Base-by-base conservation (phyloP, 2,329 filamentous ascomycete genomes). In the Anisogramma anomala region DNA sequence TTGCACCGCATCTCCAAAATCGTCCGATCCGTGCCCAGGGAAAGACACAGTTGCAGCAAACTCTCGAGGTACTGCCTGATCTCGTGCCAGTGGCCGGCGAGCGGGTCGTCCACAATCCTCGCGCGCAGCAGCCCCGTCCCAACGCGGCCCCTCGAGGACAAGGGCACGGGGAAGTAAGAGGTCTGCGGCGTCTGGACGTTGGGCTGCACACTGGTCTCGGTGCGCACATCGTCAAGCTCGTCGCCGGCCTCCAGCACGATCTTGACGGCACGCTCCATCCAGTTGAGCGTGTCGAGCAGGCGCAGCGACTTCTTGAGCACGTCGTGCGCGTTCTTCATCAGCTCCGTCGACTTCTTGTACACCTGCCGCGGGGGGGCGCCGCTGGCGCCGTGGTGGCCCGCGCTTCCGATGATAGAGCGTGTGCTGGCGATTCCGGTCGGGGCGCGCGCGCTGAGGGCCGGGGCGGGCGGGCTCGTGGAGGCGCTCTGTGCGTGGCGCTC, bases 261-360 rank as follows among this genome's bases (percentile, higher is more conserved):
- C 47, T 65, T 65, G 25, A 67, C 51, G 1, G 62, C 64, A 6
- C 65, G 58, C 46, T 68, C 65, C 60, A 67, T 67, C 65, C 65
- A 68, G 17, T 63, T 53, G 23, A 68, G 56, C 1, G 65, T 68
- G 35, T 68, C 64, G 1, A 68, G 55, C 7, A 68, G 52, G 41
- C 66, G 62, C 37, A 68, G 67, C 1, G 63, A 62, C 10, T 60
- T 61, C 41, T 66, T 66, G 18, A 68, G 52, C 1, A 66, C 64
- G 30, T 67, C 64, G 26, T 68, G 65, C 0, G 65, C 65, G 36
- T 63, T 58, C 50, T 67, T 67, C 65, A 68, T 68, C 14, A 68
- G 56, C 36, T 64, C 61, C 3, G 66, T 66, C 44, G 65, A 67
- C 34, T 64, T 64, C 50, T 64, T 64, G 3, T 61, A 61, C 0